Evolutionary conservation across 768 basidiomycete genomes (phyloP).

Genomic region (Termitomyces titanicus): DNA sequence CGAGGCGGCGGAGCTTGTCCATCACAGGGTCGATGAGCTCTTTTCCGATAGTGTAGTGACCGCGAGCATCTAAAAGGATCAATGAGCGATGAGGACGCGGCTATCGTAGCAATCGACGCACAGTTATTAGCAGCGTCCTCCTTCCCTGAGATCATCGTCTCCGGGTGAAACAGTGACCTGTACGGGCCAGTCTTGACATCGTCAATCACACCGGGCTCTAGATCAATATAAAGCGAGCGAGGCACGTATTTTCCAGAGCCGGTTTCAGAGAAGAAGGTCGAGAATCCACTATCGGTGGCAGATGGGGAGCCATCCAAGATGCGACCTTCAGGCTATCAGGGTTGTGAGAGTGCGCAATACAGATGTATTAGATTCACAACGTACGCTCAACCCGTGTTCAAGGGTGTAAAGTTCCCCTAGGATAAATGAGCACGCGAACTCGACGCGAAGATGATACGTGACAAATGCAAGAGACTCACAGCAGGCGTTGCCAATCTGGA

Average conservation of each 20-base stretch:
- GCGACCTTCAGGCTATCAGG: conserved; percentile 85
- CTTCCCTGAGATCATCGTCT: conserved; percentile 97
- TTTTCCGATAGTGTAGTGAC: conserved; percentile 98
- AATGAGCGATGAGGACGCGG: background rate
- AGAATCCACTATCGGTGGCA: conserved; percentile 86
- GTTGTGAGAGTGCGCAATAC: conserved; percentile 14
- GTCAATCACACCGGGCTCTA: conserved; percentile 97
- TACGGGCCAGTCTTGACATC: conserved; percentile 95
- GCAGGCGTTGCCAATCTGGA: conserved; percentile 97
- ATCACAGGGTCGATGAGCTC: conserved; percentile 96
- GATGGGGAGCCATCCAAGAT: conserved; percentile 75
- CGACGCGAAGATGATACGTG: conserved; percentile 29
- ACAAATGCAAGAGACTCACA: conserved; percentile 56
- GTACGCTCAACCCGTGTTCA: conserved; percentile 95
- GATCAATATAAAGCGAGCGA: conserved; percentile 94
- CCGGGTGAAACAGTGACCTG: conserved; percentile 97
- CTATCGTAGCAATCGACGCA: conserved; percentile 28
- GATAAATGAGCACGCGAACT: conserved; percentile 35
- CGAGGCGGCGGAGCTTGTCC: conserved; percentile 95
- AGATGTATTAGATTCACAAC: conserved; percentile 26
- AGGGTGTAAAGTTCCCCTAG: conserved; percentile 98
- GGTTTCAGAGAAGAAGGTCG: conserved; percentile 99
- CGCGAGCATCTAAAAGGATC: conserved; percentile 76
- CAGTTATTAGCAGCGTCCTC: conserved; percentile 99
- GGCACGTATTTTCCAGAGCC: conserved; percentile 96